These are phyloP conservation scores for Camellia japonica DNA, from an alignment of 148 eudicot species.

Conservation along the genomic window DNA sequence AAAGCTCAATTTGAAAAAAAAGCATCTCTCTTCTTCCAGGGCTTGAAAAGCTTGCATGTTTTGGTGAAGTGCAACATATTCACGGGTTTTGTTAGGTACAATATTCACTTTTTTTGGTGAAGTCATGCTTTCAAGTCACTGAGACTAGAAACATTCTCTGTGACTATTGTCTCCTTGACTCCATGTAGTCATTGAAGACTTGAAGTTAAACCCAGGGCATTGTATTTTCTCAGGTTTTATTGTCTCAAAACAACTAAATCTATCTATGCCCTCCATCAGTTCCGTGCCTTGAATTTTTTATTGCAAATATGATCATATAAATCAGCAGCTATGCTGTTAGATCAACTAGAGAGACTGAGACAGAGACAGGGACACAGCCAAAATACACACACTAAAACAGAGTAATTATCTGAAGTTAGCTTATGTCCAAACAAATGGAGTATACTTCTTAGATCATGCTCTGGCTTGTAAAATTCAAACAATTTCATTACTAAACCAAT, in stretches of 20 bases:
- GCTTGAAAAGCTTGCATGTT: conserved; percentile 15
- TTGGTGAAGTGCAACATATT: conserved; percentile 21
- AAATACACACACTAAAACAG: no score
- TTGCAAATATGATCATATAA: not conserved
- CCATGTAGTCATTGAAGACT: not conserved
- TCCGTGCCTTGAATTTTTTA: not conserved
- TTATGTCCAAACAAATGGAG: not conserved
- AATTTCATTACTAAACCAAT: not conserved
- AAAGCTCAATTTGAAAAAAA: not conserved
- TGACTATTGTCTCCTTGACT: conserved; percentile 19
- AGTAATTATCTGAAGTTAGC: no score
- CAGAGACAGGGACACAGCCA: no score
- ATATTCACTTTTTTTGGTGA: conserved; percentile 1
- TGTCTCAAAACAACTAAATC: not conserved
- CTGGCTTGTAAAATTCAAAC: not conserved
- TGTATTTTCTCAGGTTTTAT: not conserved
- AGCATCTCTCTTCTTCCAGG: conserved; percentile 1
- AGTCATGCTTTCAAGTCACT: conserved; percentile 13
- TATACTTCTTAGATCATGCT: not conserved
- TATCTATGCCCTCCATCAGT: not conserved
- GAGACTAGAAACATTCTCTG: conserved; percentile 32
- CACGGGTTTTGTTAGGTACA: conserved; percentile 10
- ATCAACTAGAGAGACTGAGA: not conserved
- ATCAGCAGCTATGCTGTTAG: not conserved
- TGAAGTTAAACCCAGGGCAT: not conserved